A percentile compares a stretch with the other conserved stretches of the same genome.
Evolutionary conservation across 495 filamentous ascomycete genomes (phyloP).

Genomic region (Aspergillus avenaceus): DNA sequence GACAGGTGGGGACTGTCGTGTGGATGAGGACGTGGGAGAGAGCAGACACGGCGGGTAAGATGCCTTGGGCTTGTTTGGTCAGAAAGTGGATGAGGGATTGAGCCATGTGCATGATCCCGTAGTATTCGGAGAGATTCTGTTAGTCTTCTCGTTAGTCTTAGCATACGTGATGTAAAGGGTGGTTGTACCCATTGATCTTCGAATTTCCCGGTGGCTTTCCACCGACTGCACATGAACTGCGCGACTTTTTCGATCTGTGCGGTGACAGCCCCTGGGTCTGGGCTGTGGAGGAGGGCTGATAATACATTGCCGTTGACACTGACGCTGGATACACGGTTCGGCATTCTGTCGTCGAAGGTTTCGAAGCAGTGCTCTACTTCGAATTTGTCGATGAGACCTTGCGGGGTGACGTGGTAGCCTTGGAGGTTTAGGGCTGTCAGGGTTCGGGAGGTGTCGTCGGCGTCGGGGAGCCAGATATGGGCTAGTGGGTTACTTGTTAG

Average conservation of each 20-base stretch:
- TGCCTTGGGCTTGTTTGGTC: background rate
- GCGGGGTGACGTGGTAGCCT: background rate
- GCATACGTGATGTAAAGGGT: background rate
- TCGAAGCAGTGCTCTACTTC: slow-evolving; percentile 1
- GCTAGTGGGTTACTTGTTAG: background rate
- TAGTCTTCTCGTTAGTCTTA: background rate
- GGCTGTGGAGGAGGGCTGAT: slow-evolving; percentile 1
- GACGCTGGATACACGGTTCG: slow-evolving; percentile 1
- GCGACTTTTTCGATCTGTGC: slow-evolving; percentile 2
- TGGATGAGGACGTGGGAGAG: background rate
- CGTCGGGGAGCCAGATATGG: background rate
- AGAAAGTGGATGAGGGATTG: background rate
- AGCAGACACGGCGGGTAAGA: background rate
- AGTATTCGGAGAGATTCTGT: slow-evolving; percentile 7
- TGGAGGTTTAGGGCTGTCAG: background rate
- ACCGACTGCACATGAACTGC: slow-evolving; percentile 1
- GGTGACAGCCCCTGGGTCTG: background rate
- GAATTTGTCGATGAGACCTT: background rate
- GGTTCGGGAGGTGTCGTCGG: slow-evolving; percentile 3
- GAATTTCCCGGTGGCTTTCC: background rate
- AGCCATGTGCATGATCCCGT: slow-evolving; percentile 4
- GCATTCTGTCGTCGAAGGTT: slow-evolving; percentile 3
- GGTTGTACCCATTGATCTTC: slow-evolving; percentile 1
- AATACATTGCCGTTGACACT: slow-evolving; percentile 8
- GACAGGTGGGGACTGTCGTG: background rate